A percentile compares a stretch with the other conserved stretches of the same genome.
These are phyloP conservation scores for Leptodermis oblonga DNA, from an alignment of 257 asterid species.

Conservation along the genomic window DNA sequence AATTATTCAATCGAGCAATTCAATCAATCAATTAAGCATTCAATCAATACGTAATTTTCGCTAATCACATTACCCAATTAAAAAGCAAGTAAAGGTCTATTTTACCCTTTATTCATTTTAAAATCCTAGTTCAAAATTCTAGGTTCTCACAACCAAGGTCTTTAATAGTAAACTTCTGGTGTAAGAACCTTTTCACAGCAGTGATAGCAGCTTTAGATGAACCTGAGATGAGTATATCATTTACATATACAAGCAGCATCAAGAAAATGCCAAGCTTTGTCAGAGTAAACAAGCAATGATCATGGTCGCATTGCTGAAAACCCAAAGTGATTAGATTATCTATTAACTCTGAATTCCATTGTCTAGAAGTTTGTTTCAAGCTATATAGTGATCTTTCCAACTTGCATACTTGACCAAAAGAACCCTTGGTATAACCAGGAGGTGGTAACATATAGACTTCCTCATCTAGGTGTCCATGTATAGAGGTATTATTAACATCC, in stretches of 20 bases:
- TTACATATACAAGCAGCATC: not conserved
- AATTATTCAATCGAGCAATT: too few species aligned
- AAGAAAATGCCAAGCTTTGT: not conserved
- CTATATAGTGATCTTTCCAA: not conserved
- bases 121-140: too few species aligned
- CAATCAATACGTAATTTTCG: too few species aligned
- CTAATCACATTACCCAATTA: too few species aligned
- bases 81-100: too few species aligned
- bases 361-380: too few species aligned
- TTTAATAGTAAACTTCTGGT: not conserved
- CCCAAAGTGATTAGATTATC: not conserved
- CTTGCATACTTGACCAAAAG: not conserved
- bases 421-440: not conserved
- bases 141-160: not conserved
- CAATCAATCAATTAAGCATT: too few species aligned
- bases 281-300: not conserved
- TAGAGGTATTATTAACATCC: not conserved
- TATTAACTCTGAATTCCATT: too few species aligned
- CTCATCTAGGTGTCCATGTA: not conserved
- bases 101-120: too few species aligned
- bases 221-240: not conserved
- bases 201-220: not conserved
- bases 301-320: not conserved
- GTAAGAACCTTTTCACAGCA: not conserved
- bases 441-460: not conserved